Base-by-base conservation (phyloP, 352 stramenopile genomes). In the Phytophthora rubi region DNA sequence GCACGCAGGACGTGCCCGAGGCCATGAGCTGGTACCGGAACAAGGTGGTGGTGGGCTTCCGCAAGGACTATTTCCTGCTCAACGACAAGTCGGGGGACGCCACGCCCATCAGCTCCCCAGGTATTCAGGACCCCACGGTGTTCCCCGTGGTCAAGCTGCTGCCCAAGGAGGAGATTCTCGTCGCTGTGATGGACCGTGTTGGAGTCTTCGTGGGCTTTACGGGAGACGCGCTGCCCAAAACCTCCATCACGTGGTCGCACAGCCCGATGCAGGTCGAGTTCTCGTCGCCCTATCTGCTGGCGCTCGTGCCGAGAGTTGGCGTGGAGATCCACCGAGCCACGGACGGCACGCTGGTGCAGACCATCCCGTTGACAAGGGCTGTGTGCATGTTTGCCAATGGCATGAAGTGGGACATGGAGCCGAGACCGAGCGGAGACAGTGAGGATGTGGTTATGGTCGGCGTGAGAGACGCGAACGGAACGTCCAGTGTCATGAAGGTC, bases 371-470 rank as follows among this genome's bases (percentile, higher is more conserved):
- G 7, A 75, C 79, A 26, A 77, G 82, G 21, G 88, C 79, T 5
- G 79, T 80, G 7, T 89, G 82, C 21, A 93, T 96, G 68, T 96
- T 96, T 70, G 80, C 82, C 48, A 96, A 96, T 66, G 89, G 89
- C n/a, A 96, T 96, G 89, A 96, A 96, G 72, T 96, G 87, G 71
- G 87, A 96, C 67, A 96, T 96, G 89, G 87, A 95, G 28, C 89
- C 89, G 2, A 79, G 89, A 21, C 83, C 79, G 10, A 85, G 71
- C 26, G 86, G 85, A 35, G 89, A 96, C 53, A 79, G 73, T 3
- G 89, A 96, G 58, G 89, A 96, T 53, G 82, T 95, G 9, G 71
- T 96, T 42, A 75, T 96, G 33, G 83, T 92, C 6, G 89, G 87
- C 8, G 76, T 92, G 15, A 79, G 88, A 32, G 88, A 94, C n/a